Evolutionary conservation across 495 filamentous ascomycete species (phyloP).

Genomic region (Penicillium pulvis): DNA sequence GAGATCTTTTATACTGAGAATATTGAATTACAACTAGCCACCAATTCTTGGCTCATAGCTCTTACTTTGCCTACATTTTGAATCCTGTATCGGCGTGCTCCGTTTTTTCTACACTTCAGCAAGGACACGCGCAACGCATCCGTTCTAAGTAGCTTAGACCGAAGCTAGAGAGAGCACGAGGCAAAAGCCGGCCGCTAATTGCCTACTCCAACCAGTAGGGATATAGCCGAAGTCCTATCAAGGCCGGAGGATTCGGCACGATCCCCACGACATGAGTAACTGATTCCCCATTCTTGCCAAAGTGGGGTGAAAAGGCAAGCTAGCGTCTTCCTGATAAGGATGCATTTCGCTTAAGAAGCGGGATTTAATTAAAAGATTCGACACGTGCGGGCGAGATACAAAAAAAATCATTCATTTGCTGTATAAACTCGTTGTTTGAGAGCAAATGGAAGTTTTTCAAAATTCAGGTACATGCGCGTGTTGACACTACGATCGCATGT

Average conservation of each 20-base stretch:
- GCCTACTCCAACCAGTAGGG: neutral
- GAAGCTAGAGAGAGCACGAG: conserved; percentile 20
- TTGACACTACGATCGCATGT: conserved; percentile 11
- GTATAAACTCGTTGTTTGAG: too few species aligned
- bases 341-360: neutral
- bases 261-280: conserved; percentile 8
- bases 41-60: neutral
- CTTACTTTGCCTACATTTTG: neutral
- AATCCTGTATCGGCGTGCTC: neutral
- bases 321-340: neutral
- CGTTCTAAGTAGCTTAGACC: conserved; percentile 5
- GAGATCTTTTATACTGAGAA: neutral
- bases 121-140: neutral
- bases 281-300: conserved; percentile 5
- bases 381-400: too few species aligned
- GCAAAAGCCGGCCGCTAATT: conserved; percentile 14
- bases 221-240: conserved; percentile 9
- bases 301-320: conserved; percentile 1
- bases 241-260: conserved; percentile 2
- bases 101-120: neutral
- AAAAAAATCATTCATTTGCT: too few species aligned
- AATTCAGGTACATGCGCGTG: neutral
- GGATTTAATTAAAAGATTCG: conserved; percentile 1
- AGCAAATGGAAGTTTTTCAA: neutral
- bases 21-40: neutral